Conservation (phyloP, 768 basidiomycete genomes). For the Suillus lakei region DNA sequence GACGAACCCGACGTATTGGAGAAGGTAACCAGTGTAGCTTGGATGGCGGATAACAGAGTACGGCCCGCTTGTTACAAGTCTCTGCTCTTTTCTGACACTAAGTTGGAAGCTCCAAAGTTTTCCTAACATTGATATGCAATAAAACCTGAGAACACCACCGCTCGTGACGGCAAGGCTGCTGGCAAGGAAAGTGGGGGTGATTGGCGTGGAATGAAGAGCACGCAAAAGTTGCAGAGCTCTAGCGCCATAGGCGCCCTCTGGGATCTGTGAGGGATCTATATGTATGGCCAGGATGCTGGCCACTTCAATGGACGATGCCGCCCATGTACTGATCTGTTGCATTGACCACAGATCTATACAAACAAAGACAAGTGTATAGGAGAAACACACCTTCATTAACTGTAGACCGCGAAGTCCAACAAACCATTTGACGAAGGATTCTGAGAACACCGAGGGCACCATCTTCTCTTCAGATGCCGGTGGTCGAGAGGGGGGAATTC, state of each 20-base stretch:
- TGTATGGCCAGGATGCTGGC: not conserved
- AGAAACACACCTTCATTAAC: not conserved
- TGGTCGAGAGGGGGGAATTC: conserved; percentile 23
- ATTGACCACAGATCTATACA: not conserved
- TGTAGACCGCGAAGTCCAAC: not conserved
- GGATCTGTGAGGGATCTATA: not conserved
- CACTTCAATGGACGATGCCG: not conserved
- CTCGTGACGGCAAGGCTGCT: conserved; percentile 12
- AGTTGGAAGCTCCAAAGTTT: conserved; percentile 32
- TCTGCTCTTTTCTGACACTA: conserved; percentile 21
- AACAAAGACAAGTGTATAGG: not conserved
- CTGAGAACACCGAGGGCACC: not conserved
- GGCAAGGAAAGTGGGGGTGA: conserved; percentile 14
- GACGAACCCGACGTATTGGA: conserved; percentile 3
- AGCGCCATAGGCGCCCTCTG: not conserved
- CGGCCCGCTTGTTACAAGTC: conserved; percentile 30
- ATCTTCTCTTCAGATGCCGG: conserved; percentile 23
- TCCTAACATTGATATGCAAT: conserved; percentile 29
- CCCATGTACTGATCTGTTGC: not conserved
- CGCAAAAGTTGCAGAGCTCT: not conserved
- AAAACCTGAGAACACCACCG: conserved; percentile 19
- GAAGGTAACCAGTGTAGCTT: conserved; percentile 21
- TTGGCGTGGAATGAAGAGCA: not conserved
- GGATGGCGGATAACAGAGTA: conserved; percentile 38
- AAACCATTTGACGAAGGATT: not conserved